Percentiles rank a stretch among this genome's conserved stretches.
These are phyloP conservation scores for Tympanopsis confertula DNA, from an alignment of 2,329 filamentous ascomycete genomes.

Conservation along the genomic window DNA sequence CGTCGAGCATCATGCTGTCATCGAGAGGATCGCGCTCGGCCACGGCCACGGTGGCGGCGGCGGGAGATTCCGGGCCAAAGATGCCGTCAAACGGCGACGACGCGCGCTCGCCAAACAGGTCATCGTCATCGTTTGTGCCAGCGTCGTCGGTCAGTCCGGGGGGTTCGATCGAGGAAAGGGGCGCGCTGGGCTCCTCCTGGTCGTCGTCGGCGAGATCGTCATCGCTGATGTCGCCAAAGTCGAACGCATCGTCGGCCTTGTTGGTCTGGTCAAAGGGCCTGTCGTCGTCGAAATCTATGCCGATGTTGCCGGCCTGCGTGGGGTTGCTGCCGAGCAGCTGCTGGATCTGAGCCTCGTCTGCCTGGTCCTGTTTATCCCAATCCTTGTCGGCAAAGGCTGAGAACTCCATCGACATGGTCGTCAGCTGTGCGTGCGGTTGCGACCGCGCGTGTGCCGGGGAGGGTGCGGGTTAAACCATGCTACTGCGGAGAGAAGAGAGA, in stretches of 20 bases:
- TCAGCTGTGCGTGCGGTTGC: not conserved
- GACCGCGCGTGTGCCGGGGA: not conserved
- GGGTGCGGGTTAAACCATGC: too few relatives aligned
- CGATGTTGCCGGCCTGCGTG: conserved; percentile 21
- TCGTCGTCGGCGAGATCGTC: conserved; percentile 81
- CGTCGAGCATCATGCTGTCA: conserved; percentile 45
- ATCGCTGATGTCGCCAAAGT: conserved; percentile 84
- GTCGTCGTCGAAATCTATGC: conserved; percentile 28
- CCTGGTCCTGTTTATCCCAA: conserved; percentile 32
- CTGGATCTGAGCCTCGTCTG: conserved; percentile 35
- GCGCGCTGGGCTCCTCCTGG: conserved; percentile 18
- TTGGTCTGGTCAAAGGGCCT: conserved; percentile 50
- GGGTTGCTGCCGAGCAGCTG: conserved; percentile 29
- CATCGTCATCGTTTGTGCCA: conserved; percentile 14
- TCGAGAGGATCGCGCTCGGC: conserved; percentile 48
- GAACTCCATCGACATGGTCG: not conserved
- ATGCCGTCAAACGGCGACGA: conserved; percentile 1
- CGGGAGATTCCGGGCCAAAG: conserved; percentile 1
- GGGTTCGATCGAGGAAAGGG: conserved; percentile 1
- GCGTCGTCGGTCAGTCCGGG: conserved; percentile 6
- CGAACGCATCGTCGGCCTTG: conserved; percentile 85
- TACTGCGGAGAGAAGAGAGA: too few relatives aligned
- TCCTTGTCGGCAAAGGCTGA: not conserved
- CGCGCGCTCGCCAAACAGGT: conserved; percentile 12
- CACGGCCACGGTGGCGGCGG: conserved; percentile 23